Conservation (phyloP, 2,329 filamentous ascomycete species). For the Fusarium dimerum region DNA sequence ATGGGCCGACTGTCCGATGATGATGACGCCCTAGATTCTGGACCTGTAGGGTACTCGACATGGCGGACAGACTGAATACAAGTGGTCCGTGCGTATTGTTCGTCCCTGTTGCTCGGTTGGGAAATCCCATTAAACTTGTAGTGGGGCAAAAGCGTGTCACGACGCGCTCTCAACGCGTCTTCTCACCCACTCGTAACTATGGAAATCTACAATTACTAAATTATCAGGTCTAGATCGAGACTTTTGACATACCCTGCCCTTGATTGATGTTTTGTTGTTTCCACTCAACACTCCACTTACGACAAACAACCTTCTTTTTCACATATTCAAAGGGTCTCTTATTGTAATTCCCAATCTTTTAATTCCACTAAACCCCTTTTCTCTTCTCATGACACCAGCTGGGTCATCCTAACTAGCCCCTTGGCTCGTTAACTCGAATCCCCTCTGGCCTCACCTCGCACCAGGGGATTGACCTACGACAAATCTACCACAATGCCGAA, state of each 20-base stretch:
- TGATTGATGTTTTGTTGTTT: conserved; percentile 19
- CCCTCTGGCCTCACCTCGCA: not conserved
- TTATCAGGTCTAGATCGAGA: conserved; percentile 21
- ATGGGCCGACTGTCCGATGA: conserved; percentile 20
- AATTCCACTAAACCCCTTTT: not conserved
- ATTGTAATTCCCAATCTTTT: not conserved
- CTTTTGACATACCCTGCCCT: conserved; percentile 20
- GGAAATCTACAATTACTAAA: conserved; percentile 20
- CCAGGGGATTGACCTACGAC: conserved; percentile 14
- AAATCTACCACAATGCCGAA: conserved; percentile 54
- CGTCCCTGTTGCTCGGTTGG: conserved; percentile 11
- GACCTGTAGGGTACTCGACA: no score
- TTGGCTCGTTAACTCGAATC: conserved; percentile 23
- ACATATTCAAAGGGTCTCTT: conserved; percentile 3
- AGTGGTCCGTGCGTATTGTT: conserved; percentile 23
- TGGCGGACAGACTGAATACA: no score
- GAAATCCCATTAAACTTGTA: conserved; percentile 36
- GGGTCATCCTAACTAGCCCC: conserved; percentile 10
- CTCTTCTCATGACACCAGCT: conserved; percentile 19
- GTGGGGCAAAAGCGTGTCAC: conserved; percentile 29
- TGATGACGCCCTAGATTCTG: conserved; percentile 24
- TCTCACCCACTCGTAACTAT: not conserved
- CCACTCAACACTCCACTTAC: conserved; percentile 23
- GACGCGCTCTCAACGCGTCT: conserved; percentile 37
- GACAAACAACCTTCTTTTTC: conserved; percentile 6